Evolutionary conservation across 768 basidiomycete species (phyloP).

Genomic region (Leccinum olivaceopallidum): DNA sequence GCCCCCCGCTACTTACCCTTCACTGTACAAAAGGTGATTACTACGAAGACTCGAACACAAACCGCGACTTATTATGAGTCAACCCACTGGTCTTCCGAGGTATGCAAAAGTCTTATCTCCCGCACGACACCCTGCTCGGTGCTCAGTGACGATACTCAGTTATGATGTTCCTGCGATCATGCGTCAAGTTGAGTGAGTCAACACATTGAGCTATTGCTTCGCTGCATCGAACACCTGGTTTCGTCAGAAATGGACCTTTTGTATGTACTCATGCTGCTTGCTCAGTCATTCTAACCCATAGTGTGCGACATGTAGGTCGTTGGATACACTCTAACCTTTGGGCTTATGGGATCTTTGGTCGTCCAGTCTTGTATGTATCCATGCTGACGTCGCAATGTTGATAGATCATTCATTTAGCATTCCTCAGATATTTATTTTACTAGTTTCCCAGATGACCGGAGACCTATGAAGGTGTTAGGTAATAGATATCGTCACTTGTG

Average conservation of each 20-base stretch:
- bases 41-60: background rate
- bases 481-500: background rate
- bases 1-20: too few relatives aligned
- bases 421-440: background rate
- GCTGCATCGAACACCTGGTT: background rate
- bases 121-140: too few relatives aligned
- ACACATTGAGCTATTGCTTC: background rate
- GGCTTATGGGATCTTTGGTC: slow-evolving; percentile 9
- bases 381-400: background rate
- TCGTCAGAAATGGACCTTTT: background rate
- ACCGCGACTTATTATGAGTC: too few relatives aligned
- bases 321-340: slow-evolving; percentile 18
- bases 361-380: background rate
- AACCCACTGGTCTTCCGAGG: too few relatives aligned
- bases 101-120: too few relatives aligned
- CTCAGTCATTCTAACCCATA: background rate
- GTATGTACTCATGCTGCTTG: background rate
- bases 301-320: slow-evolving; percentile 5
- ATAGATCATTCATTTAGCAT: background rate
- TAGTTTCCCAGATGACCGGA: background rate
- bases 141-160: too few relatives aligned
- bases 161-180: too few relatives aligned
- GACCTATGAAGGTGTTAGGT: background rate
- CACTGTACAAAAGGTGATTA: background rate
- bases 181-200: background rate